Evolutionary conservation across 2,329 filamentous ascomycete species (phyloP), one percentile per base, ranked within the genome.

Genomic region (Pseudogymnoascus sp.): DNA sequence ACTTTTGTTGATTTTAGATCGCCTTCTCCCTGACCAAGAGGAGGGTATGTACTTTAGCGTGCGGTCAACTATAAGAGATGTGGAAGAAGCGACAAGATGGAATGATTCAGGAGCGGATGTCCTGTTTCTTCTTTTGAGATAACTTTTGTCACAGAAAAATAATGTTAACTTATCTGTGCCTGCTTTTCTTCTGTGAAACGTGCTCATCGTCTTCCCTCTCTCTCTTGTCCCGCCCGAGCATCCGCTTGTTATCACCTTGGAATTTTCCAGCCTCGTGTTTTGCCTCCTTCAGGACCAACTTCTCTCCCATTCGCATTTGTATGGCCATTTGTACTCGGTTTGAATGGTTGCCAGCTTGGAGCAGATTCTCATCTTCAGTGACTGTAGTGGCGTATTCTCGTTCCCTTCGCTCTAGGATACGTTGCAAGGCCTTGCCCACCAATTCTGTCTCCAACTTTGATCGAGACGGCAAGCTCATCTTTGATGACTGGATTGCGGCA

Each of bases 231-330:
- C 15, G 56, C 48, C 63, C 64, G 61, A 69, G 70, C 71, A 72
- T 74, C 64, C 65, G 67, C 61, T 66, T 69, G 57, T 71, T 69
- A 63, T 59, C 65, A 57, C 61, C 66, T 4, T 59, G 35, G 38
- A 69, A 71, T 8, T 62, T 60, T 18, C 33, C 58, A 33, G 76
- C 71, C 64, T 75, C 72, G 39, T 65, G 61, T 58, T 76, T 73
- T 1, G 80, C 71, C 63, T 76, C 71, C 59, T 73, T 71, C n/a
- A 87, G 64, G 3, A 88, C 76, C 64, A 76, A 73, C 67, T 86
- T 86, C 71, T 88, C 84, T n/a, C 84, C 84, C 3, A 81, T 70
- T 62, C 84, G 77, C 18, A 88, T 82, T 64, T 82, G 74, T 38
- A 81, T 67, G 0, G 84, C 84, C 80, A 85, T 84, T 37, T 67